phyloP scores from a whole-genome alignment of 2,329 filamentous ascomycete genomes.

The Elsinoe batatas region DNA sequence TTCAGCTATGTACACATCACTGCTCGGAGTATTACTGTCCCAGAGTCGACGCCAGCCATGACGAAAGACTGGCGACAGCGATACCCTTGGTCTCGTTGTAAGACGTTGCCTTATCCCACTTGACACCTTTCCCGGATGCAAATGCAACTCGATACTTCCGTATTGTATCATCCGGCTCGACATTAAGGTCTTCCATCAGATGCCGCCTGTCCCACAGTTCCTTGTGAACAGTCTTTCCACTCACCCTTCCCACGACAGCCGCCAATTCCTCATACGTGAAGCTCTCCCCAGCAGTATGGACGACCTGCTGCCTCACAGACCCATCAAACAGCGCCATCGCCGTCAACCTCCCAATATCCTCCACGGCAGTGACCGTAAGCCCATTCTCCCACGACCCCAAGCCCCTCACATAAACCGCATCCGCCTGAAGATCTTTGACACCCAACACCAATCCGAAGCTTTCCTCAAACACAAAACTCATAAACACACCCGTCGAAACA shows the following conservation, averaged over 20 bases:
- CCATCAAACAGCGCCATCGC: slow-evolving; percentile 45
- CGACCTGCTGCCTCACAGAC: slow-evolving; percentile 32
- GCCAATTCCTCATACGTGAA: slow-evolving; percentile 44
- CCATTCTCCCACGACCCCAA: slow-evolving; percentile 50
- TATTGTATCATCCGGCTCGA: slow-evolving; percentile 40
- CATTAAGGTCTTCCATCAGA: slow-evolving; percentile 38
- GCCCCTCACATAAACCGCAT: slow-evolving; percentile 33
- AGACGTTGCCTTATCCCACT: slow-evolving; percentile 47
- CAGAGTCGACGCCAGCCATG: neutral
- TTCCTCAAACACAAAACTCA: slow-evolving; percentile 56
- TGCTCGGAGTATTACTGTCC: neutral
- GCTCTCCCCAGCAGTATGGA: slow-evolving; percentile 55
- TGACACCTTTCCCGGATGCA: slow-evolving; percentile 47
- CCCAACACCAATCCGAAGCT: slow-evolving; percentile 55
- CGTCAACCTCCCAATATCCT: slow-evolving; percentile 53
- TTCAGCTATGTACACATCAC: neutral
- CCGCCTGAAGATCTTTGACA: slow-evolving; percentile 14
- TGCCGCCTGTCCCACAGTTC: slow-evolving; percentile 42
- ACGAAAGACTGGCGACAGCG: neutral
- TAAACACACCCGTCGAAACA: slow-evolving; percentile 61
- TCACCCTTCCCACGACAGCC: slow-evolving; percentile 41
- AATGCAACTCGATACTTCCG: slow-evolving; percentile 55
- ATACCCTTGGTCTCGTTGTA: slow-evolving; percentile 45
- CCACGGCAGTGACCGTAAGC: slow-evolving; percentile 53
- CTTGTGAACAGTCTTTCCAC: slow-evolving; percentile 34